phyloP scores from a whole-genome alignment of 352 stramenopile genomes.

The Globisporangium emineosum region DNA sequence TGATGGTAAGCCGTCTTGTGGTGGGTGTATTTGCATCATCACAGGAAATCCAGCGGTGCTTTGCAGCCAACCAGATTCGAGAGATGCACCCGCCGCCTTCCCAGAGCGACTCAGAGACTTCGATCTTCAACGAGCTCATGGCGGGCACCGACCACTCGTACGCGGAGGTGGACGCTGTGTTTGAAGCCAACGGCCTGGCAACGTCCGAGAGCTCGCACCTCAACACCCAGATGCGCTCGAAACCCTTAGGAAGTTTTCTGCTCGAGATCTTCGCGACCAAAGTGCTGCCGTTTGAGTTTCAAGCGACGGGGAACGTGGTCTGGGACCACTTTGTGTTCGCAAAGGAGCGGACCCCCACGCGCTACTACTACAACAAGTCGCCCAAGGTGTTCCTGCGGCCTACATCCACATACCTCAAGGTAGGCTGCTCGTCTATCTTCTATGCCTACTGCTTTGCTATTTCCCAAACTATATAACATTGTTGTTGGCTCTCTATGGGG shows the following conservation, averaged over 20 bases:
- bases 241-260: constrained; percentile 21
- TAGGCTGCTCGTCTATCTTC: neutral
- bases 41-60: constrained; percentile 1
- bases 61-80: neutral
- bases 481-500: constrained; percentile 1
- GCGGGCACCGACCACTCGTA: constrained; percentile 23
- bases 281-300: constrained; percentile 28
- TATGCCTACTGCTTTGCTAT: neutral
- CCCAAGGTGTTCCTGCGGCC: constrained; percentile 18
- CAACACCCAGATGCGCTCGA: constrained; percentile 24
- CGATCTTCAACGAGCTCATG: constrained; percentile 23
- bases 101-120: neutral
- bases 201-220: constrained; percentile 21
- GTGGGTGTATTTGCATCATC: neutral
- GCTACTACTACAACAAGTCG: constrained; percentile 31
- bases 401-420: constrained; percentile 13
- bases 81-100: neutral
- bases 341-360: constrained; percentile 23
- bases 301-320: constrained; percentile 27
- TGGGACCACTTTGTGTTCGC: constrained; percentile 38
- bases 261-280: constrained; percentile 33
- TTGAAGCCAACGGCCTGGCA: constrained; percentile 20
- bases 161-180: constrained; percentile 23
- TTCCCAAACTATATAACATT: no score
- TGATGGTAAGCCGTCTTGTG: neutral